A percentile compares a stretch with the other conserved stretches of the same genome.
Evolutionary conservation across 352 stramenopile species (phyloP).

Genomic region (Thraustochytrium striatum): DNA sequence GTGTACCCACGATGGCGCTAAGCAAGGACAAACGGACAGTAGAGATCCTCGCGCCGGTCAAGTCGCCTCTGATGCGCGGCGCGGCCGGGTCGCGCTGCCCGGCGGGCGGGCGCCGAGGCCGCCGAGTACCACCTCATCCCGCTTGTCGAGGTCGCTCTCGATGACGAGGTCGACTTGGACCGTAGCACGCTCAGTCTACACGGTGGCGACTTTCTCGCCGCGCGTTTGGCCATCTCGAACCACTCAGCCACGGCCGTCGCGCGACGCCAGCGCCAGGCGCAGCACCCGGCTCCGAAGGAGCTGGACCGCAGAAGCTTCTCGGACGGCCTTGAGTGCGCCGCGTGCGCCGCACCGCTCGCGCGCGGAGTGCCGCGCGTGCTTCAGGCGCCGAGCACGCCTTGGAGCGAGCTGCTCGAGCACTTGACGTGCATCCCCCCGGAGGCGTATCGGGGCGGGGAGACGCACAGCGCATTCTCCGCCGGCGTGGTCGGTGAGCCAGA

Average conservation of each 20-base stretch:
- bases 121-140: not conserved
- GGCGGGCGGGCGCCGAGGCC: too few relatives aligned
- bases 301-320: not conserved
- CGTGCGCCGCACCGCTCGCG: not conserved
- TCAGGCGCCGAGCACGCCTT: conserved; percentile 20
- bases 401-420: conserved; percentile 42
- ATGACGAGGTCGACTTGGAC: conserved; percentile 39
- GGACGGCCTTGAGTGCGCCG: not conserved
- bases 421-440: conserved; percentile 29
- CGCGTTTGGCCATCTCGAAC: conserved; percentile 22
- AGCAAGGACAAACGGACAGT: conserved; percentile 4
- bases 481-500: not conserved
- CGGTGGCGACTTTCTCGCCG: conserved; percentile 35
- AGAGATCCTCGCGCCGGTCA: not conserved
- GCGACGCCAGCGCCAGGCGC: not conserved
- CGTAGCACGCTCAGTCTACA: conserved; percentile 34
- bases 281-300: conserved; percentile 8
- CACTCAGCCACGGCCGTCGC: conserved; percentile 4
- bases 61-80: not conserved
- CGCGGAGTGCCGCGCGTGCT: not conserved
- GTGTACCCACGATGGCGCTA: conserved; percentile 22
- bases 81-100: not conserved
- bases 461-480: not conserved
- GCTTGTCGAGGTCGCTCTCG: not conserved
- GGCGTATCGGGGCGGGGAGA: not conserved